phyloP scores from a whole-genome alignment of 2,329 filamentous ascomycete genomes.

The Tolypocladium inflatum region DNA sequence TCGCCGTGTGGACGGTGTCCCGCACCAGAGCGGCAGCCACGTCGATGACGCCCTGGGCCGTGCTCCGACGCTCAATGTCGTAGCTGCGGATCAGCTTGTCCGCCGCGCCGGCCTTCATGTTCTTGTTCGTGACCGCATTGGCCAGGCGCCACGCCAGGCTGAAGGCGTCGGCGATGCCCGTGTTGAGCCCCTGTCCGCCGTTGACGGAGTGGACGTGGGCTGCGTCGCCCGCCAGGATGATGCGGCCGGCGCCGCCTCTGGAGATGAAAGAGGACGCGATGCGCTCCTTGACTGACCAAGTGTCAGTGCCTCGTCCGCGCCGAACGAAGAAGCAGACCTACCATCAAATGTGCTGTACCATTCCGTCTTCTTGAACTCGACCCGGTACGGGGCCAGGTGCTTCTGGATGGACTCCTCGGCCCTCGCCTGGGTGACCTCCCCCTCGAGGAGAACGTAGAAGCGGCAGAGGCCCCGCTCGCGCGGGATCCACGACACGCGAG shows the following conservation, averaged over 20 bases:
- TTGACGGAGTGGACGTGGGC: constrained; percentile 47
- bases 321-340: constrained; percentile 15
- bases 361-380: constrained; percentile 33
- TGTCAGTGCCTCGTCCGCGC: not conserved
- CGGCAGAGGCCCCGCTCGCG: constrained; percentile 35
- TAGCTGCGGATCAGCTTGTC: constrained; percentile 29
- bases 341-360: constrained; percentile 42
- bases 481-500: constrained; percentile 38
- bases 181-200: constrained; percentile 50
- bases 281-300: constrained; percentile 26
- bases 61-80: constrained; percentile 31
- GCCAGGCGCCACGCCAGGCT: constrained; percentile 44
- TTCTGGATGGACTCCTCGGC: constrained; percentile 31
- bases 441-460: constrained; percentile 37
- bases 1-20: constrained; percentile 31
- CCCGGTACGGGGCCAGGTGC: constrained; percentile 31
- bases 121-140: constrained; percentile 13
- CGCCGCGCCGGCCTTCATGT: constrained; percentile 10
- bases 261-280: constrained; percentile 30
- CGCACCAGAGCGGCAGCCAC: constrained; percentile 36
- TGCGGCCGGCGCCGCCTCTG: constrained; percentile 28
- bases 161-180: constrained; percentile 46
- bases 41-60: constrained; percentile 34
- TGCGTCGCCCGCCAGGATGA: constrained; percentile 46
- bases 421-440: constrained; percentile 28